Evolutionary conservation across 305 asterid species (phyloP).

Genomic region (Fraxinus baroniana): DNA sequence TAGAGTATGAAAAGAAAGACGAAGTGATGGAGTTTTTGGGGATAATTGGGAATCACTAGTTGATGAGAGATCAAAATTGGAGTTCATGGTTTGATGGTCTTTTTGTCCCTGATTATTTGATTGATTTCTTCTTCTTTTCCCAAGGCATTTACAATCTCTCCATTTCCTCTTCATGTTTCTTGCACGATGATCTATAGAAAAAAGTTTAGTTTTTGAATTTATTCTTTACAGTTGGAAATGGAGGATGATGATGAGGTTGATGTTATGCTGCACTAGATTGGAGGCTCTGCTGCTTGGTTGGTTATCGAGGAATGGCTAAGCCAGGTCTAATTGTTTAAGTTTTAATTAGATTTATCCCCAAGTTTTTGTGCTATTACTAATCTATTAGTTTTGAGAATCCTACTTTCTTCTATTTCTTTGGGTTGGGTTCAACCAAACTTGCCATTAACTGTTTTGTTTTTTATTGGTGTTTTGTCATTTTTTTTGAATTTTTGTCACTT

Average conservation of each 20-base stretch:
- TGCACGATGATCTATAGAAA: neutral
- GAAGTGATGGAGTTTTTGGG: constrained; percentile 65
- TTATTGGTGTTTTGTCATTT: too few relatives aligned
- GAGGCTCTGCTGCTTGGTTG: constrained; percentile 11
- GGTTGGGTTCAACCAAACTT: neutral
- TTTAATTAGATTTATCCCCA: neutral
- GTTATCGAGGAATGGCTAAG: neutral
- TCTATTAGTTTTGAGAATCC: neutral
- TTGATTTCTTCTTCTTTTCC: neutral
- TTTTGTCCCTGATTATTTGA: neutral
- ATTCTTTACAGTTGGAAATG: constrained; percentile 28
- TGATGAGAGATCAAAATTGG: constrained; percentile 68
- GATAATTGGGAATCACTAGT: constrained; percentile 58
- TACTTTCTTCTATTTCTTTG: neutral
- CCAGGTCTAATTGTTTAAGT: neutral
- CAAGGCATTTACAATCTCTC: neutral
- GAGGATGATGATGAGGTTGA: constrained; percentile 41
- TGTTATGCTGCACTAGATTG: constrained; percentile 43
- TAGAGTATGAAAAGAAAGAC: constrained; percentile 67
- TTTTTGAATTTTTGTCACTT: too few relatives aligned
- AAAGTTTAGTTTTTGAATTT: neutral
- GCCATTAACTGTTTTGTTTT: neutral
- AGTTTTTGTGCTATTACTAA: neutral
- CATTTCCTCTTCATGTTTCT: neutral
- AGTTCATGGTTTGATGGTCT: constrained; percentile 73